A percentile compares a stretch with the other conserved stretches of the same genome.
Evolutionary conservation across 1,284 basidiomycete species (phyloP).

Genomic region (Tilletia indica): DNA sequence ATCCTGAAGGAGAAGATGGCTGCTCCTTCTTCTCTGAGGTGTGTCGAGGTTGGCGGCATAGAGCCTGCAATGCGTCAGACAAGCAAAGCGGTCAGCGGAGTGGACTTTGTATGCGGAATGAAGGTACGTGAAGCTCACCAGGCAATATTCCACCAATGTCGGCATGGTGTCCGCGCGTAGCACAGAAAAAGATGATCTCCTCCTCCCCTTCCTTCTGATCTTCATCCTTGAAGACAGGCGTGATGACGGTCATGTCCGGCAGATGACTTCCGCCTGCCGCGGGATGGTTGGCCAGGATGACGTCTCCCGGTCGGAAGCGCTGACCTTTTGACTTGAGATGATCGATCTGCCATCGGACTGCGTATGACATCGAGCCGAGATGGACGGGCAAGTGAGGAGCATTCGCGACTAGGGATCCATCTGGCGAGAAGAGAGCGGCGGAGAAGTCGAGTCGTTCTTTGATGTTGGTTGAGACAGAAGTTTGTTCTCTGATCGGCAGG

Average conservation of each 20-base stretch:
- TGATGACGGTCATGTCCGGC: conserved; percentile 81
- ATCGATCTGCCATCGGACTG: conserved; percentile 84
- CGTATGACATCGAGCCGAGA: conserved; percentile 63
- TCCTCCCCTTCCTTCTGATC: conserved; percentile 62
- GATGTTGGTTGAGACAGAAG: conserved; percentile 85
- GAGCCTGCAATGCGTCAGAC: conserved; percentile 58
- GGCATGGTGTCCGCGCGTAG: conserved; percentile 77
- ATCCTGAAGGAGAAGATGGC: conserved; percentile 91
- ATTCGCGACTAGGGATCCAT: conserved; percentile 86
- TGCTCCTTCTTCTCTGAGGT: conserved; percentile 89
- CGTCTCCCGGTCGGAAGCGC: conserved; percentile 72
- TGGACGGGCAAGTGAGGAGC: conserved; percentile 76
- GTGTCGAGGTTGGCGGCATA: conserved; percentile 90
- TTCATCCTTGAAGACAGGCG: conserved; percentile 72
- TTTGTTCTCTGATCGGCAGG: conserved; percentile 61
- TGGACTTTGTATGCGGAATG: neutral
- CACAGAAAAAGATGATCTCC: conserved; percentile 87
- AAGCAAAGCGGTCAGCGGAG: neutral
- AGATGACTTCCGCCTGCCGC: conserved; percentile 71
- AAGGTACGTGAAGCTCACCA: conserved; percentile 35
- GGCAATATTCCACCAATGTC: conserved; percentile 69
- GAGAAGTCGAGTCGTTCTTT: conserved; percentile 85
- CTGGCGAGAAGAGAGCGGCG: conserved; percentile 81
- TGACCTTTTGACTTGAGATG: conserved; percentile 60
- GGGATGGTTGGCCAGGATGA: conserved; percentile 85